Evolutionary conservation across 2,329 filamentous ascomycete species (phyloP).

Genomic region (Talaromyces sp.): DNA sequence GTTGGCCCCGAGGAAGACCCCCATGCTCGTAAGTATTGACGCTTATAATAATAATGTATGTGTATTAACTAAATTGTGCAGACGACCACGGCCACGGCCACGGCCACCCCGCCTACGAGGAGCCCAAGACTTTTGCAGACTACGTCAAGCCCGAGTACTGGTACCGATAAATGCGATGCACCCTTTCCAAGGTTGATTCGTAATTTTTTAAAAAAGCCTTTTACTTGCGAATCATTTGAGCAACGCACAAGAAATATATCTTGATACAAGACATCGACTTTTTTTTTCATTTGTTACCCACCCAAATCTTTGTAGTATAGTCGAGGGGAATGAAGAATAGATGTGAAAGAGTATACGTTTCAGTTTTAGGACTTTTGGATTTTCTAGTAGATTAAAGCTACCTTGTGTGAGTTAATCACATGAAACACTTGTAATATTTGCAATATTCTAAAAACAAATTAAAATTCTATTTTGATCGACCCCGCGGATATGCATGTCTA

Average conservation of each 20-base stretch:
- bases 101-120: conserved; percentile 54
- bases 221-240: neutral
- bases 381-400: neutral
- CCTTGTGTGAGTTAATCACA: too few relatives aligned
- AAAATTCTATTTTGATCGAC: neutral
- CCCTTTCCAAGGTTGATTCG: neutral
- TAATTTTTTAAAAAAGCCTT: neutral
- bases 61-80: conserved; percentile 3
- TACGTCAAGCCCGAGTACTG: conserved; percentile 93
- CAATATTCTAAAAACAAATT: neutral
- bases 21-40: conserved; percentile 47
- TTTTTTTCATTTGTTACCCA: conserved; percentile 17
- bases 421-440: neutral
- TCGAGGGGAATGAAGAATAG: conserved; percentile 12
- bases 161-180: conserved; percentile 51
- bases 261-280: neutral
- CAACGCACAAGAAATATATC: conserved; percentile 1
- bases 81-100: conserved; percentile 8
- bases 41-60: neutral
- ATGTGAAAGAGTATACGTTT: neutral
- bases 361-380: neutral
- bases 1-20: conserved; percentile 74
- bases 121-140: conserved; percentile 96
- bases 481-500: too few relatives aligned
- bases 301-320: conserved; percentile 12